Percentiles rank a stretch among this genome's conserved stretches.
Evolutionary conservation across 345 rosid genomes (phyloP).

Genomic region (Citrus trifoliata): DNA sequence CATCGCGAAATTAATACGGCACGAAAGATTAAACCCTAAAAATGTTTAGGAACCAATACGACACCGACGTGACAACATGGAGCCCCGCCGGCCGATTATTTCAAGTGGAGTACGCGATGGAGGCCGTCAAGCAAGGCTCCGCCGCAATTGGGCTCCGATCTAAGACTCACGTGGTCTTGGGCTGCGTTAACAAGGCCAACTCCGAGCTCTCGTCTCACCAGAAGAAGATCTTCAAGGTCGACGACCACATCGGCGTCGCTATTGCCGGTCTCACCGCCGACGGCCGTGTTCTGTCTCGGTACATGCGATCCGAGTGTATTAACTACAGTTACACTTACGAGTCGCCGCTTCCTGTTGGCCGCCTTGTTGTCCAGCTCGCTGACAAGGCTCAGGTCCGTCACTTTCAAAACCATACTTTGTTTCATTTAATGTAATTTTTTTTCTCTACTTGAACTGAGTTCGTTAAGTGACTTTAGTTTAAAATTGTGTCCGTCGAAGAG

Average conservation of each 20-base stretch:
- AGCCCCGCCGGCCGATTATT: conserved; percentile 94
- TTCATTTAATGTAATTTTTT: not conserved
- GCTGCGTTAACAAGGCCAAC: conserved; percentile 89
- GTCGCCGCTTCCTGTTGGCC: conserved; percentile 95
- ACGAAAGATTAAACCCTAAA: conserved; percentile 7
- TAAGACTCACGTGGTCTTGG: conserved; percentile 85
- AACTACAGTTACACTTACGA: conserved; percentile 84
- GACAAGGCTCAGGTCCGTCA: conserved; percentile 90
- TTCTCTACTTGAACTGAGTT: not conserved
- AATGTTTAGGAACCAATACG: conserved; percentile 99
- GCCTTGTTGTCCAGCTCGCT: conserved; percentile 94
- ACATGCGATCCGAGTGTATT: conserved; percentile 93
- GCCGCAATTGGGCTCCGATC: conserved; percentile 99
- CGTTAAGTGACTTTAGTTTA: not conserved
- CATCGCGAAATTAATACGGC: not conserved
- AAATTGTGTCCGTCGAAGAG: not conserved
- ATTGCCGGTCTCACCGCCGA: conserved; percentile 98
- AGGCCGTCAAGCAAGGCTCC: conserved; percentile 99
- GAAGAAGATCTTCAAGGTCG: conserved; percentile 97
- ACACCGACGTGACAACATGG: conserved; percentile 98
- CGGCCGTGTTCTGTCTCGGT: conserved; percentile 94
- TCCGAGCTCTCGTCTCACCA: conserved; percentile 96
- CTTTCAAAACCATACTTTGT: not conserved
- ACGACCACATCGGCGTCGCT: conserved; percentile 96
- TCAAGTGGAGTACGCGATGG: conserved; percentile 99